Evolutionary conservation across 768 basidiomycete species (phyloP), one percentile per base, ranked within the genome.

Genomic region (Kwoniella pini): DNA sequence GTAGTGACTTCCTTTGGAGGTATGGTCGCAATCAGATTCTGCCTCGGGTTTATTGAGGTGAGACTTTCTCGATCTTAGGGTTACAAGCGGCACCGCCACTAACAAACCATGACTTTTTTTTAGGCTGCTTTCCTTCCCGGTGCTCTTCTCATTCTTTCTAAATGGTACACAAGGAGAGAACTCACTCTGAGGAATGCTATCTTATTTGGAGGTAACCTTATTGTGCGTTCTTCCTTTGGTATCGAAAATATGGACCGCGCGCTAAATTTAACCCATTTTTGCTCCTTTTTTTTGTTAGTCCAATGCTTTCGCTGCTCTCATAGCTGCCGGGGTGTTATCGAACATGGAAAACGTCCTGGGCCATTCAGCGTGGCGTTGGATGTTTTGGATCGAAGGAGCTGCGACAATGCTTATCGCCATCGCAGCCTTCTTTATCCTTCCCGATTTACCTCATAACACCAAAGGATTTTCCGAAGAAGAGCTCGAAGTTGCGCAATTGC

Each of bases 221-320:
- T 90, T 53, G 33, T 36, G 15, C 15, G 33, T 36, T 36, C 7
- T 36, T 36, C 33, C 7, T 36, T 36, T 15, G n/a, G n/a, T n/a
- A n/a, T n/a, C n/a, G n/a, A n/a, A n/a, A n/a, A n/a, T n/a, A n/a
- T n/a, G n/a, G n/a, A n/a, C n/a, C n/a, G n/a, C n/a, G n/a, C n/a
- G n/a, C n/a, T n/a, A n/a, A n/a, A n/a, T n/a, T n/a, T n/a, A n/a
- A n/a, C n/a, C n/a, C n/a, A n/a, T n/a, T n/a, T n/a, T n/a, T n/a
- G n/a, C n/a, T n/a, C n/a, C n/a, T n/a, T n/a, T n/a, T n/a, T n/a
- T n/a, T 36, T 15, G 7, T 36, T 15, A 36, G 33, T 86, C 85
- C 55, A 92, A 91, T 80, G 90, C 89, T 0, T 90, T 91, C 72
- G 89, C 90, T 3, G 82, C 88, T 1, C 80, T 88, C 6, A 84